phyloP scores from a whole-genome alignment of 1,284 basidiomycete genomes.

The Thelephora terrestris region DNA sequence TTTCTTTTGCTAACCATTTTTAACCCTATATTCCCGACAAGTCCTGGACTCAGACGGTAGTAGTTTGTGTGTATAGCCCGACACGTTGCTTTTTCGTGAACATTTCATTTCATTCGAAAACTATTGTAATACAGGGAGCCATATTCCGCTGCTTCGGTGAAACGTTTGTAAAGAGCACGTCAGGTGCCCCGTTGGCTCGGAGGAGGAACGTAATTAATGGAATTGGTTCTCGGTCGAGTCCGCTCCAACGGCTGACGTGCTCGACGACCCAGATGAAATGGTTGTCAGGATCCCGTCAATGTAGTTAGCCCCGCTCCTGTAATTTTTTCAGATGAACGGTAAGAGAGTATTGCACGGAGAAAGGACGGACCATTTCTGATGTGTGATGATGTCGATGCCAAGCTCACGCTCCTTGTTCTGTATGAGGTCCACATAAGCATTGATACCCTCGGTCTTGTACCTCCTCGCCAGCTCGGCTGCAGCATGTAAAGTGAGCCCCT shows the following conservation, averaged over 20 bases:
- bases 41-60: too few relatives aligned
- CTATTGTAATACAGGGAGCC: not conserved
- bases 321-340: slow-evolving; percentile 5
- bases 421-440: slow-evolving; percentile 77
- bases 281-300: slow-evolving; percentile 71
- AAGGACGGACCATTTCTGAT: slow-evolving; percentile 71
- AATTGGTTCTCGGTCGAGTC: slow-evolving; percentile 84
- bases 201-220: slow-evolving; percentile 19
- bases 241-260: slow-evolving; percentile 70
- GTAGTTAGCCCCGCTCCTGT: slow-evolving; percentile 80
- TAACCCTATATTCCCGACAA: too few relatives aligned
- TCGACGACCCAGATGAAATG: slow-evolving; percentile 75
- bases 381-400: slow-evolving; percentile 86
- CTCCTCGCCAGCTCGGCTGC: slow-evolving; percentile 65
- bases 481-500: not conserved
- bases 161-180: too few relatives aligned
- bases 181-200: too few relatives aligned
- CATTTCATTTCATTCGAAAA: not conserved
- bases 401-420: slow-evolving; percentile 86
- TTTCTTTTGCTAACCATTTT: too few relatives aligned
- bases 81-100: not conserved
- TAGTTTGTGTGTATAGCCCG: too few relatives aligned
- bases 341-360: not conserved
- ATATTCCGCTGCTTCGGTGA: not conserved
- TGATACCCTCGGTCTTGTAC: slow-evolving; percentile 81